These are phyloP conservation scores for Dissophora ornata DNA, from an alignment of 192 early-diverging fungal species.

Conservation along the genomic window DNA sequence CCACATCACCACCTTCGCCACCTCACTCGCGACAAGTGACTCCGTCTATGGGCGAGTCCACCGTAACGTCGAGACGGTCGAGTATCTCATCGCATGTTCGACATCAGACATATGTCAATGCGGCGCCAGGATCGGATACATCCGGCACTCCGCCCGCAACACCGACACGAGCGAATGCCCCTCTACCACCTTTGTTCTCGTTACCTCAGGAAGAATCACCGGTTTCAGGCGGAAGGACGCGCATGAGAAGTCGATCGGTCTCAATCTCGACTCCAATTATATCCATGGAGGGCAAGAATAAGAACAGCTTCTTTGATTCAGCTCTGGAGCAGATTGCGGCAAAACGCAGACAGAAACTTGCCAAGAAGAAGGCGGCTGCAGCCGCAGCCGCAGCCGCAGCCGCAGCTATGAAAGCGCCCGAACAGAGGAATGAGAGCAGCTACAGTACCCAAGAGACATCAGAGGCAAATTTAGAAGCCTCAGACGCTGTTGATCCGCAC, in stretches of 20 bases:
- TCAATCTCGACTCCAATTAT: slow-evolving; percentile 2
- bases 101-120: neutral
- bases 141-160: slow-evolving; percentile 33
- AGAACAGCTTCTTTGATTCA: slow-evolving; percentile 31
- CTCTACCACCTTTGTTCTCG: neutral
- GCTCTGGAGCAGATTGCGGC: slow-evolving; percentile 22
- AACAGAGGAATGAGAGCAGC: too few species aligned
- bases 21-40: slow-evolving; percentile 30
- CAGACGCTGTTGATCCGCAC: slow-evolving; percentile 7
- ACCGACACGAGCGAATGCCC: neutral
- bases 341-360: slow-evolving; percentile 13
- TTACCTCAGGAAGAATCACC: neutral
- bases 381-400: slow-evolving; percentile 1
- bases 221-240: neutral
- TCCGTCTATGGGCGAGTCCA: neutral
- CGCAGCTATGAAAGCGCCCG: neutral
- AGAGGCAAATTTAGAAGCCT: neutral
- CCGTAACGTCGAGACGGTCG: neutral
- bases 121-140: neutral
- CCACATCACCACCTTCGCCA: slow-evolving; percentile 23
- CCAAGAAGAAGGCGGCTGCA: slow-evolving; percentile 21
- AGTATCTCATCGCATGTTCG: slow-evolving; percentile 4
- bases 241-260: slow-evolving; percentile 16
- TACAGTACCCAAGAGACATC: too few species aligned
- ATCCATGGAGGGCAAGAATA: neutral